Evolutionary conservation across 305 asterid species (phyloP).

Genomic region (Solanum aculeatissimum): DNA sequence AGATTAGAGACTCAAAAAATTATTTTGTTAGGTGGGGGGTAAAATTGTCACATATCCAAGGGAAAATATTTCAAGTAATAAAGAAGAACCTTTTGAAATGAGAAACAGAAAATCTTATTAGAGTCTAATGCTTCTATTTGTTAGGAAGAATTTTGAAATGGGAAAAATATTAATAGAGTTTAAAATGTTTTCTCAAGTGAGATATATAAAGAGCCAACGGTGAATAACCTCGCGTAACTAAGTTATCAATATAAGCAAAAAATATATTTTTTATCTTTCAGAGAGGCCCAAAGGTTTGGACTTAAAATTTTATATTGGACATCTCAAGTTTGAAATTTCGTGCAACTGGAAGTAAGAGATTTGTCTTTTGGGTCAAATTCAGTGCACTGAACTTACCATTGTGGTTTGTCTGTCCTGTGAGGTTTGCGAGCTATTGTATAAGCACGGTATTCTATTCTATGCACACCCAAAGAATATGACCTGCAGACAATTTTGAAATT

Average conservation of each 20-base stretch:
- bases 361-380: too few species aligned
- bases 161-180: background rate
- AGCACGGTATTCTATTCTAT: too few species aligned
- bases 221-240: background rate
- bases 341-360: too few species aligned
- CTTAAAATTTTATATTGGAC: too few species aligned
- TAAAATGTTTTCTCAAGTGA: background rate
- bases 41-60: background rate
- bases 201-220: background rate
- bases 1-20: background rate
- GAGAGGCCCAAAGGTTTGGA: too few species aligned
- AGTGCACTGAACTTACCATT: too few species aligned
- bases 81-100: background rate
- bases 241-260: background rate
- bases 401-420: fast-evolving
- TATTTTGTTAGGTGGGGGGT: background rate
- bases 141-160: background rate
- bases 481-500: background rate
- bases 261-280: background rate
- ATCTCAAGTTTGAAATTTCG: too few species aligned
- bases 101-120: background rate
- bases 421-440: too few species aligned
- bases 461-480: too few species aligned
- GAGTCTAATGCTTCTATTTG: background rate
- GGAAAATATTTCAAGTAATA: background rate